phyloP scores from a whole-genome alignment of 768 basidiomycete genomes.

The Kwoniella botswanensis region DNA sequence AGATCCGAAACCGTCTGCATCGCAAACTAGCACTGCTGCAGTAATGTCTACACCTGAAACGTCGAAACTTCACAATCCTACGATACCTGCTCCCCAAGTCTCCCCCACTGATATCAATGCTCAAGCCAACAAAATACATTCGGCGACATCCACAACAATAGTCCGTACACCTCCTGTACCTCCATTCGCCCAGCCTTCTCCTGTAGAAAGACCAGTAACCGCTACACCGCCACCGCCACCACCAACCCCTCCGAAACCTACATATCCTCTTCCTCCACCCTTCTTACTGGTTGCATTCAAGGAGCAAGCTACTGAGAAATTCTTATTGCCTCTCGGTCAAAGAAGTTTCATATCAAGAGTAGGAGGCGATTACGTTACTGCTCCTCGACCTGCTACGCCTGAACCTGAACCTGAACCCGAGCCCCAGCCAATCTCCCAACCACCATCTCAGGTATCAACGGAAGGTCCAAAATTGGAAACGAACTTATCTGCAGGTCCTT shows the following conservation, averaged over 20 bases:
- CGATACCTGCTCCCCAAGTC: neutral
- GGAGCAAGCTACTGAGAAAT: slow-evolving; percentile 48
- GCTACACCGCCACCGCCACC: slow-evolving; percentile 21
- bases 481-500: neutral
- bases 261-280: slow-evolving; percentile 42
- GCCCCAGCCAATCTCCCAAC: neutral
- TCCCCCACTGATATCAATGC: neutral
- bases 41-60: too few relatives aligned
- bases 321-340: slow-evolving; percentile 39
- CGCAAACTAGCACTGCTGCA: too few relatives aligned
- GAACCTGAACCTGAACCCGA: slow-evolving; percentile 6
- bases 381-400: slow-evolving; percentile 20
- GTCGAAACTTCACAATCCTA: too few relatives aligned
- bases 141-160: neutral
- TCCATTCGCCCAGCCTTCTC: slow-evolving; percentile 12
- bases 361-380: slow-evolving; percentile 43
- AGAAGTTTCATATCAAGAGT: slow-evolving; percentile 41
- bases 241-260: slow-evolving; percentile 36
- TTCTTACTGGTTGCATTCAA: slow-evolving; percentile 50
- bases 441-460: neutral
- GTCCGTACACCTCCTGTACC: neutral
- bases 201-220: neutral
- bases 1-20: too few relatives aligned
- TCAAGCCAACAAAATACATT: neutral
- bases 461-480: neutral